Conservation (phyloP, 1,139 yeast genomes). For the Yamadazyma mexicana region DNA sequence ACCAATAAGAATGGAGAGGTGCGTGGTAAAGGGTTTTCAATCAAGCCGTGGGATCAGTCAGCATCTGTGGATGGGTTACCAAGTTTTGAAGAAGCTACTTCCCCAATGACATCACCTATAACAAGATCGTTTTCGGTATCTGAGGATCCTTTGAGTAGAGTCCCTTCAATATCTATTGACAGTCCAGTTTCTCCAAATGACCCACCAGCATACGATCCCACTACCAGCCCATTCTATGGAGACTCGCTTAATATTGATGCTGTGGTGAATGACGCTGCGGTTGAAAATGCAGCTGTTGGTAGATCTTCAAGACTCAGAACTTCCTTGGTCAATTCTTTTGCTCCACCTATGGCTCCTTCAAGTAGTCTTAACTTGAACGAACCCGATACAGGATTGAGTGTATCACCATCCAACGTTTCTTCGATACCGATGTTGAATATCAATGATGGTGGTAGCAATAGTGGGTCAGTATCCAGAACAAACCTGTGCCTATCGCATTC, state of each 20-base stretch:
- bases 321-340: slow-evolving; percentile 18
- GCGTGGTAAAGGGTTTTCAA: slow-evolving; percentile 37
- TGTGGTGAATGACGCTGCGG: slow-evolving; percentile 16
- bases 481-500: neutral
- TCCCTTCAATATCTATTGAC: slow-evolving; percentile 31
- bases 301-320: slow-evolving; percentile 14
- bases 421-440: slow-evolving; percentile 6
- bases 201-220: slow-evolving; percentile 29
- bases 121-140: slow-evolving; percentile 33
- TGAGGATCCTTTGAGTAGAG: slow-evolving; percentile 37
- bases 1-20: slow-evolving; percentile 13
- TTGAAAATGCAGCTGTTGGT: slow-evolving; percentile 7
- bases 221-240: slow-evolving; percentile 1
- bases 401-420: slow-evolving; percentile 6
- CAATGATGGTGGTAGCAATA: neutral
- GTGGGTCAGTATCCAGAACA: slow-evolving; percentile 2
- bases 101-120: slow-evolving; percentile 31
- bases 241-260: slow-evolving; percentile 23
- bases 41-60: slow-evolving; percentile 26
- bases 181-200: slow-evolving; percentile 23
- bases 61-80: slow-evolving; percentile 42
- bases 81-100: slow-evolving; percentile 58
- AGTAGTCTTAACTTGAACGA: neutral
- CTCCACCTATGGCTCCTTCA: slow-evolving; percentile 10
- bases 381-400: slow-evolving; percentile 5